Evolutionary conservation across 352 stramenopile species (phyloP).

Genomic region (Pythium myriotylum): DNA sequence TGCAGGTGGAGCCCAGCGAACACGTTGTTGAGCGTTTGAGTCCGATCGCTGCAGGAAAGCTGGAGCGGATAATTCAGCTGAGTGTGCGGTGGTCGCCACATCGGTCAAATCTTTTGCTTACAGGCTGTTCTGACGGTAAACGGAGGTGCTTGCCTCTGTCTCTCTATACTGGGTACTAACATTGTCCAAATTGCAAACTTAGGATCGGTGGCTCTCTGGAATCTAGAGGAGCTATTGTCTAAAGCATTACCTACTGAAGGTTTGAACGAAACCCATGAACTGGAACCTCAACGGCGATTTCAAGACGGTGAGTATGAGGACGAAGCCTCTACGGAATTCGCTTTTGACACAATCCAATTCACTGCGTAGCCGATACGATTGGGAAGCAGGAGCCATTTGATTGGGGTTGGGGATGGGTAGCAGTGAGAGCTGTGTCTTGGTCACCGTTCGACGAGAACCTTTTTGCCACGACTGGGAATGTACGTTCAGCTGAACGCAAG

Average conservation of each 20-base stretch:
- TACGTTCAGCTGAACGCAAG: conserved; percentile 20
- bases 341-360: background rate
- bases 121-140: conserved; percentile 74
- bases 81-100: conserved; percentile 77
- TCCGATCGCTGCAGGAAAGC: conserved; percentile 45
- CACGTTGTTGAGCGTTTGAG: conserved; percentile 46
- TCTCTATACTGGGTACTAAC: conserved; percentile 1
- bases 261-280: conserved; percentile 20
- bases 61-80: conserved; percentile 61
- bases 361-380: conserved; percentile 61
- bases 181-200: background rate
- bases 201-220: conserved; percentile 84
- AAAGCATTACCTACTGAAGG: conserved; percentile 1
- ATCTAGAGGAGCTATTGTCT: conserved; percentile 47
- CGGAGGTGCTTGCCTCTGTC: background rate
- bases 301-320: conserved; percentile 79
- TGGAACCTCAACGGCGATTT: conserved; percentile 77
- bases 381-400: conserved; percentile 84
- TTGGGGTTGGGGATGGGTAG: conserved; percentile 84
- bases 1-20: conserved; percentile 28
- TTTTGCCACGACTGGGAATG: conserved; percentile 87
- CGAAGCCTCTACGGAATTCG: no score
- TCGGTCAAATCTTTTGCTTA: conserved; percentile 75
- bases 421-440: conserved; percentile 76
- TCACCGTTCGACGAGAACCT: conserved; percentile 82